A percentile compares a stretch with the other conserved stretches of the same genome.
phyloP scores from a whole-genome alignment of 352 stramenopile genomes.

The Phytophthora megakarya region DNA sequence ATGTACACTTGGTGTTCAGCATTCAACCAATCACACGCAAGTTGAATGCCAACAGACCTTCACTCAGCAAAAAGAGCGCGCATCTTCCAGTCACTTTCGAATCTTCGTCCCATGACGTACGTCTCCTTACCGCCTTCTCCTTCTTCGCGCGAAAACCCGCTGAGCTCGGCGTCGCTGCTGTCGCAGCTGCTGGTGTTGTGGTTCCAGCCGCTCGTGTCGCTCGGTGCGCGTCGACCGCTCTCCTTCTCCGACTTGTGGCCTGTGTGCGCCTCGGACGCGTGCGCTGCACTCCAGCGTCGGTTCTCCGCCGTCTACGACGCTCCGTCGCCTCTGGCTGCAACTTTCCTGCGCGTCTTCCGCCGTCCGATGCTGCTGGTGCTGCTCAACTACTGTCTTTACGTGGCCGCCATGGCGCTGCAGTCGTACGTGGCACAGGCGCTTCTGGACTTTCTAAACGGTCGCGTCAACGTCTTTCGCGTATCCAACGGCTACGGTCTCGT shows the following conservation, averaged over 20 bases:
- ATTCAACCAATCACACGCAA: slow-evolving; percentile 1
- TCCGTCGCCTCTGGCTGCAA: slow-evolving; percentile 14
- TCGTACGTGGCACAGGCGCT: slow-evolving; percentile 29
- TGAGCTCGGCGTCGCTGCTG: slow-evolving; percentile 32
- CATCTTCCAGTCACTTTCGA: slow-evolving; percentile 13
- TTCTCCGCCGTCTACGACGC: slow-evolving; percentile 25
- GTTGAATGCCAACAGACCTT: slow-evolving; percentile 4
- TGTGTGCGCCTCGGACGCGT: slow-evolving; percentile 30
- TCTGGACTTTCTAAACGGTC: slow-evolving; percentile 26
- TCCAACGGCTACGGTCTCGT: slow-evolving; percentile 29
- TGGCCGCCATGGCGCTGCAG: slow-evolving; percentile 33
- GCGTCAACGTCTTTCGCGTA: slow-evolving; percentile 26
- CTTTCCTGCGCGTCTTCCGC: slow-evolving; percentile 29
- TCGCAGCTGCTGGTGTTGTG: slow-evolving; percentile 34
- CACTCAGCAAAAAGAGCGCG: slow-evolving; percentile 1
- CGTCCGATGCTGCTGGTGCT: slow-evolving; percentile 21
- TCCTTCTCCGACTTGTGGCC: slow-evolving; percentile 35
- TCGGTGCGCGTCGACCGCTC: slow-evolving; percentile 30
- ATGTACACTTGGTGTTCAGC: slow-evolving; percentile 7
- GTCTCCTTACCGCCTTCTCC: slow-evolving; percentile 19
- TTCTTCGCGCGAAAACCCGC: slow-evolving; percentile 21
- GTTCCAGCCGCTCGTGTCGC: slow-evolving; percentile 41
- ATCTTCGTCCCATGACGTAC: slow-evolving; percentile 6
- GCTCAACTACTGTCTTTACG: slow-evolving; percentile 32
- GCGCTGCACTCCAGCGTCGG: slow-evolving; percentile 4